Percentiles rank a stretch among this genome's conserved stretches.
phyloP scores from a whole-genome alignment of 2,329 filamentous ascomycete species.

The Rutstroemia sydowiana region DNA sequence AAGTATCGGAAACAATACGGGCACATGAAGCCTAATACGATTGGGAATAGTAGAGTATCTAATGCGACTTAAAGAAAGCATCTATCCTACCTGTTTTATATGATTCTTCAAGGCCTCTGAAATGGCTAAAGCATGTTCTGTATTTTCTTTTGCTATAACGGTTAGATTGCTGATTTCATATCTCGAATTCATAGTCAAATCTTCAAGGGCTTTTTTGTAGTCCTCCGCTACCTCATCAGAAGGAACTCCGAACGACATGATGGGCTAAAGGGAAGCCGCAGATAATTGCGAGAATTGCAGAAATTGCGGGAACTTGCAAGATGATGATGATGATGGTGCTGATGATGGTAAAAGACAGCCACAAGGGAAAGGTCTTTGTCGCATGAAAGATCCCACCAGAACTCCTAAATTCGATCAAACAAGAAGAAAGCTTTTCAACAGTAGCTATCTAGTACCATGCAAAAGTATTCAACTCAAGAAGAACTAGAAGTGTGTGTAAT shows the following conservation, averaged over 20 bases:
- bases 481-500: conserved; percentile 33
- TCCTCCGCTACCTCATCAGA: conserved; percentile 86
- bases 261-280: conserved; percentile 32
- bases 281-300: conserved; percentile 19
- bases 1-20: conserved; percentile 20
- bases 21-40: conserved; percentile 18
- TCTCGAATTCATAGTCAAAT: conserved; percentile 82
- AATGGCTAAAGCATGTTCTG: conserved; percentile 89
- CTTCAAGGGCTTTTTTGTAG: conserved; percentile 87
- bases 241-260: conserved; percentile 53
- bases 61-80: conserved; percentile 23
- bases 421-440: conserved; percentile 26
- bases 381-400: conserved; percentile 20
- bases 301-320: conserved; percentile 11
- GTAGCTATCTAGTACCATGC: conserved; percentile 32
- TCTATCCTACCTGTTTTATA: conserved; percentile 76
- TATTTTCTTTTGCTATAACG: conserved; percentile 95
- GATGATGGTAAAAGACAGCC: conserved; percentile 18
- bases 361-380: conserved; percentile 23
- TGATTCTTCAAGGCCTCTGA: conserved; percentile 86
- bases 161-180: conserved; percentile 97
- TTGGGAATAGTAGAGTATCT: conserved; percentile 15
- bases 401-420: conserved; percentile 20
- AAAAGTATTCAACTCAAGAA: conserved; percentile 30
- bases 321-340: neutral